phyloP scores from a whole-genome alignment of 1,284 basidiomycete genomes.

The Malassezia brasiliensis region DNA sequence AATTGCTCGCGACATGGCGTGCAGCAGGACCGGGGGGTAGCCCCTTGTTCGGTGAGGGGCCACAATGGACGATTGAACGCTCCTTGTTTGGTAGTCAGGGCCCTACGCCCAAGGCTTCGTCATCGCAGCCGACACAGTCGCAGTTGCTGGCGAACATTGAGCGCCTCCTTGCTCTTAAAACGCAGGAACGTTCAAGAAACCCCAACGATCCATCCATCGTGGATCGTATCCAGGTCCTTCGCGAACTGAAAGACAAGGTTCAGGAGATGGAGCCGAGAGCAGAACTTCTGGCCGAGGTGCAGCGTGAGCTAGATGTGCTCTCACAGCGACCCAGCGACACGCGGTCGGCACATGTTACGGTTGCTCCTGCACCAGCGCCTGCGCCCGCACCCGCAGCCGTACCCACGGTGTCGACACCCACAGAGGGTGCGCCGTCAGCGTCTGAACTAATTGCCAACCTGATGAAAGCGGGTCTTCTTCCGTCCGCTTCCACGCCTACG shows the following conservation, averaged over 20 bases:
- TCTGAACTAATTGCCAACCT: slow-evolving; percentile 34
- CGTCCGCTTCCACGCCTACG: slow-evolving; percentile 15
- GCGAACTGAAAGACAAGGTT: slow-evolving; percentile 64
- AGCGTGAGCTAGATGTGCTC: slow-evolving; percentile 60
- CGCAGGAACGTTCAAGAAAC: slow-evolving; percentile 24
- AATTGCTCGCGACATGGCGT: slow-evolving; percentile 44
- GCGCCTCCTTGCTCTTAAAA: slow-evolving; percentile 27
- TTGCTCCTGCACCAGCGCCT: slow-evolving; percentile 49
- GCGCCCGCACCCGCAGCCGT: slow-evolving; percentile 2
- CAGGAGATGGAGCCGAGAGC: slow-evolving; percentile 65
- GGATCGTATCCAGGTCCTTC: slow-evolving; percentile 29
- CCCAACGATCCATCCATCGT: slow-evolving; percentile 22
- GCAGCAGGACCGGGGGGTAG: slow-evolving; percentile 26
- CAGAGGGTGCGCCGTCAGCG: slow-evolving; percentile 7
- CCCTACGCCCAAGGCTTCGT: slow-evolving; percentile 12
- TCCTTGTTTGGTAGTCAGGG: slow-evolving; percentile 36
- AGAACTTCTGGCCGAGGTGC: slow-evolving; percentile 68
- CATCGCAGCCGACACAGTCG: slow-evolving; percentile 18
- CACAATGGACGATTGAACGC: slow-evolving; percentile 40
- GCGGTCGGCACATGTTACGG: too few species aligned
- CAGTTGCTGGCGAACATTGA: slow-evolving; percentile 38
- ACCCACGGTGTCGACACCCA: not conserved
- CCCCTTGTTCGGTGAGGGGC: slow-evolving; percentile 36
- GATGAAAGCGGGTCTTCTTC: slow-evolving; percentile 40
- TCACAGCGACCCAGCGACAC: too few species aligned